A percentile compares a stretch with the other conserved stretches of the same genome.
Evolutionary conservation across 768 basidiomycete genomes (phyloP).

Genomic region (Tylopilus cervinicoccineus): DNA sequence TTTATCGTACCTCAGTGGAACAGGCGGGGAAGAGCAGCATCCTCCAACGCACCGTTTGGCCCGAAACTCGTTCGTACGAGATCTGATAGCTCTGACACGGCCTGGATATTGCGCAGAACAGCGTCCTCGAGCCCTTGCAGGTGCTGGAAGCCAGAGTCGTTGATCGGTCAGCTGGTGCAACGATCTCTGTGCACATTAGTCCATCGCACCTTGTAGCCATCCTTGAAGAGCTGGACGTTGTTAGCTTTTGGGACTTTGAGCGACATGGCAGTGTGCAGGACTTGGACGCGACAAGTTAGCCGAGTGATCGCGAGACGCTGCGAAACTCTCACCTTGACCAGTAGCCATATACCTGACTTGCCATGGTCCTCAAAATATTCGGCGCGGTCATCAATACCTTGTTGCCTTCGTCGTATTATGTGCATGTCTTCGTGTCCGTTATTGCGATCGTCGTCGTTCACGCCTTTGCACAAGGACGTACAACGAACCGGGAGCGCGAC

Average conservation of each 20-base stretch:
- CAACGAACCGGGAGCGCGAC: constrained; percentile 70
- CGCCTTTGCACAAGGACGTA: constrained; percentile 63
- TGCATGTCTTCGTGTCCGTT: constrained; percentile 46
- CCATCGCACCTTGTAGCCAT: constrained; percentile 83
- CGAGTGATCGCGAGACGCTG: constrained; percentile 6
- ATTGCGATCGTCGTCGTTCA: constrained; percentile 45
- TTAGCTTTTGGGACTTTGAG: constrained; percentile 90
- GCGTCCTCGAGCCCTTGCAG: constrained; percentile 93
- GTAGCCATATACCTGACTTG: neutral
- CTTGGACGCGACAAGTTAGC: constrained; percentile 12
- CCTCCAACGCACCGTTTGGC: constrained; percentile 71
- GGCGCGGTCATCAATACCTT: constrained; percentile 37
- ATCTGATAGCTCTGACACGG: constrained; percentile 91
- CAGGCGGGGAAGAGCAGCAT: neutral
- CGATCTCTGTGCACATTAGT: constrained; percentile 1
- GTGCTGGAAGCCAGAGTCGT: constrained; percentile 41
- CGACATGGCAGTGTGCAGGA: constrained; percentile 54
- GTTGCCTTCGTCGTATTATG: constrained; percentile 55
- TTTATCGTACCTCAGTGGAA: constrained; percentile 5
- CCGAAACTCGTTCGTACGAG: constrained; percentile 96
- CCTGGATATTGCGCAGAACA: constrained; percentile 94
- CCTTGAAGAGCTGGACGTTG: constrained; percentile 92
- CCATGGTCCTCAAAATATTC: constrained; percentile 54
- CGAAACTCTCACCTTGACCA: neutral
- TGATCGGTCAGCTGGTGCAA: constrained; percentile 3